Conservation (phyloP, 495 filamentous ascomycete genomes). For the Neurospora sp. region DNA sequence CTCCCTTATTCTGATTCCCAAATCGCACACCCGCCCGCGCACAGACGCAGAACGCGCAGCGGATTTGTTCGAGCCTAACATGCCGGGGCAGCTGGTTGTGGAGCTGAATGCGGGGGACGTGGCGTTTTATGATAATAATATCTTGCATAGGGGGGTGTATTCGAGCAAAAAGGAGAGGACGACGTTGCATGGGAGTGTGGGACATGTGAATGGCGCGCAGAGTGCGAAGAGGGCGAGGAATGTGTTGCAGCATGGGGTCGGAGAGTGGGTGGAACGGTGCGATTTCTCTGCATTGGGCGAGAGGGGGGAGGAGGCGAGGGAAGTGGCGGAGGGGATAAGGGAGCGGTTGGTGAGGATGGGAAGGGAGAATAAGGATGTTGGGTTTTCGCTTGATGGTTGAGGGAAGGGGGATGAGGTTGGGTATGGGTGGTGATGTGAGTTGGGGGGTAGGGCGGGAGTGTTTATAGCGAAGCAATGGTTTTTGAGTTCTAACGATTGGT, state of each 20-base stretch:
- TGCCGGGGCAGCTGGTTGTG: conserved; percentile 57
- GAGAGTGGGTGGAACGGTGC: conserved; percentile 54
- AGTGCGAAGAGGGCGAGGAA: conserved; percentile 55
- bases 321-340: conserved; percentile 46
- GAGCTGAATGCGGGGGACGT: conserved; percentile 58
- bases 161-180: conserved; percentile 47
- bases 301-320: conserved; percentile 33
- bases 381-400: conserved; percentile 37
- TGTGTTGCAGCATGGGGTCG: conserved; percentile 78
- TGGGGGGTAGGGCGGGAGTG: background rate
- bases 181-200: conserved; percentile 77
- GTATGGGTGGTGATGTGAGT: too few relatives aligned
- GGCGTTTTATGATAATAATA: conserved; percentile 84
- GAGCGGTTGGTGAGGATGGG: conserved; percentile 49
- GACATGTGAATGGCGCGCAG: conserved; percentile 36
- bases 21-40: conserved; percentile 54
- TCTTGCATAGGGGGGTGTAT: conserved; percentile 74
- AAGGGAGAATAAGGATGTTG: conserved; percentile 45
- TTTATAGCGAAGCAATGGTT: background rate
- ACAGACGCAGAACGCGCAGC: conserved; percentile 56
- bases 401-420: background rate
- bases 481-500: background rate
- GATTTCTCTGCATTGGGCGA: conserved; percentile 42
- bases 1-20: conserved; percentile 60
- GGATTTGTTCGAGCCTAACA: conserved; percentile 41